These are phyloP conservation scores for Fusarium sambucinum DNA, from an alignment of 2,329 filamentous ascomycete genomes.

Conservation along the genomic window DNA sequence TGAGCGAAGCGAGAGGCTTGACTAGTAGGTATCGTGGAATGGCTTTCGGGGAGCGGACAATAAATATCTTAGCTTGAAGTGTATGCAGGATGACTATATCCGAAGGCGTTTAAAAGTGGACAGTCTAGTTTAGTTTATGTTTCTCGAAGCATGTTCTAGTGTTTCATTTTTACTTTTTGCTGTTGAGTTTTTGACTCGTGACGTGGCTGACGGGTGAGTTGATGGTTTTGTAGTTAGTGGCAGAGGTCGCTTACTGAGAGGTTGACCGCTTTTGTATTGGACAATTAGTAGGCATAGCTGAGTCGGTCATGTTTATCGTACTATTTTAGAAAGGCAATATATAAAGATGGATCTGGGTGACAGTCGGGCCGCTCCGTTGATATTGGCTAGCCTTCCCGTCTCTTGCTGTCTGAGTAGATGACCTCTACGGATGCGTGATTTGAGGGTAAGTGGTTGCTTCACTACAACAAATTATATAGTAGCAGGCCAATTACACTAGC, in stretches of 20 bases:
- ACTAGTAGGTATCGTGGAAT: background rate
- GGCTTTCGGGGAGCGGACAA: background rate
- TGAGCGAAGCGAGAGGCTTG: background rate
- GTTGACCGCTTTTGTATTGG: background rate
- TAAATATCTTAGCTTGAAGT: background rate
- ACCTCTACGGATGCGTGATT: background rate
- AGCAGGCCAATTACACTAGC: background rate
- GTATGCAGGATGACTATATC: constrained; percentile 7
- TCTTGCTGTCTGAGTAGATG: background rate
- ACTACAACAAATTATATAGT: background rate
- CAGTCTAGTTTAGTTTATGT: background rate
- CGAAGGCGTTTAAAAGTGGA: background rate
- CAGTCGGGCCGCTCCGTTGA: background rate
- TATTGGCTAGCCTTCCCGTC: constrained; percentile 2
- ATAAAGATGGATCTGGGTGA: background rate
- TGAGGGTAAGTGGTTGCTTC: background rate
- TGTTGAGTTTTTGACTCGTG: background rate
- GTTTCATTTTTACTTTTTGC: constrained; percentile 1
- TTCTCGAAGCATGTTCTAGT: background rate
- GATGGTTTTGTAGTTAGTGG: background rate
- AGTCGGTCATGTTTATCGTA: background rate
- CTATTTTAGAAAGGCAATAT: background rate
- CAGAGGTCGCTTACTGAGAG: background rate
- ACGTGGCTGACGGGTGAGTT: background rate
- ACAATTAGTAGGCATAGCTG: no score